Evolutionary conservation across 192 early-diverging fungal genomes (phyloP).

Genomic region (Dissophora ornata): DNA sequence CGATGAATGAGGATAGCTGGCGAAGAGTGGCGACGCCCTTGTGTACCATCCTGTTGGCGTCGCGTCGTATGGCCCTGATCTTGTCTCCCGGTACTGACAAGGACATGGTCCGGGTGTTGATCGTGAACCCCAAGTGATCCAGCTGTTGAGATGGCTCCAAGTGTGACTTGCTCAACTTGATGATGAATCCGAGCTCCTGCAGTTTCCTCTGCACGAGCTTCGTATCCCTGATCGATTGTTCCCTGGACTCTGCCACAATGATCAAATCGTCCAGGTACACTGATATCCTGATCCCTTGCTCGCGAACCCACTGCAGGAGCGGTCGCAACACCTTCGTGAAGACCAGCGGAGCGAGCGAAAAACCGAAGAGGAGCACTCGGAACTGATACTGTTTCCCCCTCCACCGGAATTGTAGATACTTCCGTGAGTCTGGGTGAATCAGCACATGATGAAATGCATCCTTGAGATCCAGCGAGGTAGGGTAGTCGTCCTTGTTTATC

Average conservation of each 20-base stretch:
- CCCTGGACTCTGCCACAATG: neutral
- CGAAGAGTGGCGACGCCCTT: conserved; percentile 19
- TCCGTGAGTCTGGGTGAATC: conserved; percentile 21
- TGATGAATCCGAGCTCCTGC: conserved; percentile 11
- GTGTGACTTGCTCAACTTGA: conserved; percentile 33
- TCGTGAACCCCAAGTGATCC: conserved; percentile 38
- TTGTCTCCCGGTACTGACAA: conserved; percentile 29
- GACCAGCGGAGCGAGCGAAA: conserved; percentile 30
- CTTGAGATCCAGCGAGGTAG: conserved; percentile 46
- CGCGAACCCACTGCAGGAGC: conserved; percentile 27
- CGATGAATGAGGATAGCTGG: conserved; percentile 27
- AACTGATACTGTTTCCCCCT: conserved; percentile 44
- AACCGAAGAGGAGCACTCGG: conserved; percentile 46
- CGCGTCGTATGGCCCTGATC: conserved; percentile 28
- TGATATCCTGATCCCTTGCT: conserved; percentile 21
- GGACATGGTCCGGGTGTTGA: conserved; percentile 42
- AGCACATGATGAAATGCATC: conserved; percentile 57
- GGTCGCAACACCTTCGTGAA: conserved; percentile 48
- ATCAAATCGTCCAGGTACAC: conserved; percentile 52
- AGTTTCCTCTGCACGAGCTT: conserved; percentile 4
- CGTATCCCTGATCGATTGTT: conserved; percentile 3
- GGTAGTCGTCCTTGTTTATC: conserved; percentile 24
- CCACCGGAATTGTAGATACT: conserved; percentile 53
- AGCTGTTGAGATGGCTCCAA: conserved; percentile 30
- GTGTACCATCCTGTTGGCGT: conserved; percentile 25